phyloP scores from a whole-genome alignment of 2,329 filamentous ascomycete genomes.

The Fusarium sp. region DNA sequence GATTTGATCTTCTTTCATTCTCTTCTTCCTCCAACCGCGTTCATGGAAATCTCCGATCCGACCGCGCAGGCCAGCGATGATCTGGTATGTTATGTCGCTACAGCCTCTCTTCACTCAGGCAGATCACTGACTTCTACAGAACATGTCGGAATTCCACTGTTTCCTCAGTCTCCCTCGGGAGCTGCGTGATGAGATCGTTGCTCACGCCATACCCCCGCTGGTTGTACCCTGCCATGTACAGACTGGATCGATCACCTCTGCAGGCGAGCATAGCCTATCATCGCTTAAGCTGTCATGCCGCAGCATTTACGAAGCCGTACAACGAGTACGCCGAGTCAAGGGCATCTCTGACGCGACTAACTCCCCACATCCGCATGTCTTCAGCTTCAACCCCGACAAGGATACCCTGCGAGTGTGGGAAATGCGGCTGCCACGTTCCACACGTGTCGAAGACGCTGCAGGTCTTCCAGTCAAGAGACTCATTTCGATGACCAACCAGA shows the following conservation, averaged over 20 bases:
- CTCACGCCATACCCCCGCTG: neutral
- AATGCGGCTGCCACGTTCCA: neutral
- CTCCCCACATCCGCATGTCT: neutral
- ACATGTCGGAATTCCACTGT: too few species aligned
- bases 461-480: neutral
- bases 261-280: neutral
- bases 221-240: neutral
- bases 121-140: neutral
- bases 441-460: too few species aligned
- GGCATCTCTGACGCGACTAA: too few species aligned
- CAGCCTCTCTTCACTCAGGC: too few species aligned
- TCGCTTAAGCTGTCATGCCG: constrained; percentile 1
- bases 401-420: constrained; percentile 2
- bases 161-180: neutral
- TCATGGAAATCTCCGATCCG: neutral
- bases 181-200: neutral
- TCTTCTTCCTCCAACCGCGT: neutral
- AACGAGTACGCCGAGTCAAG: neutral
- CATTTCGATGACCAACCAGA: neutral
- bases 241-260: neutral
- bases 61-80: neutral
- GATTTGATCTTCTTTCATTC: neutral
- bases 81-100: neutral
- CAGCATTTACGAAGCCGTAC: neutral
- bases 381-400: neutral